Percentiles rank a stretch among this genome's conserved stretches.
phyloP scores from a whole-genome alignment of 1,284 basidiomycete species.

The Trametes pubescens region DNA sequence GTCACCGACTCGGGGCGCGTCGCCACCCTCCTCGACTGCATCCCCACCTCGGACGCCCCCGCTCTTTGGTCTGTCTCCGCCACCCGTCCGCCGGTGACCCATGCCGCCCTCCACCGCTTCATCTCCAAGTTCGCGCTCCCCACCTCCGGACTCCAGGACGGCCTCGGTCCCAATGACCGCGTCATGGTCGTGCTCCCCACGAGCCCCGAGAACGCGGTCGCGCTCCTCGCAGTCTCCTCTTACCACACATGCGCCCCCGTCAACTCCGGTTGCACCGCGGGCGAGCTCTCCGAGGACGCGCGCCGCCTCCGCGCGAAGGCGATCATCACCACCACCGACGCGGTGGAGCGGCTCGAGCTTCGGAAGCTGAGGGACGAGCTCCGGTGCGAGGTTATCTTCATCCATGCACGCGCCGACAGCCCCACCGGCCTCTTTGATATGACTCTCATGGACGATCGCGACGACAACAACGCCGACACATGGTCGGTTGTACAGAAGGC shows the following conservation, averaged over 20 bases:
- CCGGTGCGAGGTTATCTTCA: conserved; percentile 42
- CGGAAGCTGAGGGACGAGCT: conserved; percentile 25
- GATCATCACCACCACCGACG: conserved; percentile 31
- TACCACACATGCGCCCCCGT: conserved; percentile 33
- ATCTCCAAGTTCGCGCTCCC: conserved; percentile 29
- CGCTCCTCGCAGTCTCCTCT: conserved; percentile 29
- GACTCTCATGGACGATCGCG: conserved; percentile 40
- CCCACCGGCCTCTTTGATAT: conserved; percentile 52
- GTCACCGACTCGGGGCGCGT: conserved; percentile 32
- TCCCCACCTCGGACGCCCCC: conserved; percentile 27
- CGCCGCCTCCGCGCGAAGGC: conserved; percentile 30
- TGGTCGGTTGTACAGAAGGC: conserved; percentile 27
- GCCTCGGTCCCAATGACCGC: conserved; percentile 28
- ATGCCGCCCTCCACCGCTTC: conserved; percentile 29
- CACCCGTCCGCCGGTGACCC: conserved; percentile 25
- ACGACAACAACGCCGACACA: conserved; percentile 25
- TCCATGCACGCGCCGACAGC: conserved; percentile 44
- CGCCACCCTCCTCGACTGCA: conserved; percentile 30
- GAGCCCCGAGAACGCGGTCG: conserved; percentile 33
- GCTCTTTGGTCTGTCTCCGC: conserved; percentile 30
- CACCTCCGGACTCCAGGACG: conserved; percentile 28
- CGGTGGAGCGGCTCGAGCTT: conserved; percentile 28
- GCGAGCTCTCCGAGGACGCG: conserved; percentile 30
- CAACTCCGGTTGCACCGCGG: conserved; percentile 32
- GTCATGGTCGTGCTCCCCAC: conserved; percentile 34